Percentiles rank a stretch among this genome's conserved stretches.
Conservation (phyloP, 2,329 filamentous ascomycete genomes). For the Pseudopyricularia javanii region DNA sequence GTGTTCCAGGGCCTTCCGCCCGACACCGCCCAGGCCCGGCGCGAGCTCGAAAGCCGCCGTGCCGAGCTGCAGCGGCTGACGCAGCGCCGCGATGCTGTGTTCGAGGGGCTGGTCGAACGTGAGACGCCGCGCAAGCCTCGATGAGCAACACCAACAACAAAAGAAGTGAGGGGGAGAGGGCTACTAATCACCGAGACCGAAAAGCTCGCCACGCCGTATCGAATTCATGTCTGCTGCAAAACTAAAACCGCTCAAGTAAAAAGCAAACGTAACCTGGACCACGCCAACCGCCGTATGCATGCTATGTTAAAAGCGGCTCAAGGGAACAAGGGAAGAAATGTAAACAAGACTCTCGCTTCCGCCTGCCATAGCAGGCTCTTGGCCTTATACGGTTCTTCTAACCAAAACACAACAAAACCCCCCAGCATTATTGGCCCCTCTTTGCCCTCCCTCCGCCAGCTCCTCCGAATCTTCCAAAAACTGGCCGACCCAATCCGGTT, state of each 20-base stretch:
- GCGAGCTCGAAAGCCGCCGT: slow-evolving; percentile 57
- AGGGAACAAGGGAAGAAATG: too few species aligned
- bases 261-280: neutral
- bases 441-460: slow-evolving; percentile 54
- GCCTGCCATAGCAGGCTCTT: neutral
- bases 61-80: slow-evolving; percentile 49
- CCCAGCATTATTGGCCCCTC: slow-evolving; percentile 24
- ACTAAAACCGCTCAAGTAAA: neutral
- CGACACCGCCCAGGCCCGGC: slow-evolving; percentile 54
- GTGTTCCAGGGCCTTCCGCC: slow-evolving; percentile 62
- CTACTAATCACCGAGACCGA: neutral
- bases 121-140: slow-evolving; percentile 37
- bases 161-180: too few species aligned
- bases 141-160: neutral
- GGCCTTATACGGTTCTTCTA: neutral
- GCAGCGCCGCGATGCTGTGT: slow-evolving; percentile 56
- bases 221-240: neutral
- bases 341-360: neutral
- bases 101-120: slow-evolving; percentile 58
- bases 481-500: slow-evolving; percentile 50
- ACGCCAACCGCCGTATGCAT: neutral
- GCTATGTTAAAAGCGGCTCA: neutral
- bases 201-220: neutral
- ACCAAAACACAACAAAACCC: neutral
- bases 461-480: slow-evolving; percentile 56